These are phyloP conservation scores for Cladobotryum protrusum DNA, from an alignment of 2,329 filamentous ascomycete genomes.

Conservation along the genomic window DNA sequence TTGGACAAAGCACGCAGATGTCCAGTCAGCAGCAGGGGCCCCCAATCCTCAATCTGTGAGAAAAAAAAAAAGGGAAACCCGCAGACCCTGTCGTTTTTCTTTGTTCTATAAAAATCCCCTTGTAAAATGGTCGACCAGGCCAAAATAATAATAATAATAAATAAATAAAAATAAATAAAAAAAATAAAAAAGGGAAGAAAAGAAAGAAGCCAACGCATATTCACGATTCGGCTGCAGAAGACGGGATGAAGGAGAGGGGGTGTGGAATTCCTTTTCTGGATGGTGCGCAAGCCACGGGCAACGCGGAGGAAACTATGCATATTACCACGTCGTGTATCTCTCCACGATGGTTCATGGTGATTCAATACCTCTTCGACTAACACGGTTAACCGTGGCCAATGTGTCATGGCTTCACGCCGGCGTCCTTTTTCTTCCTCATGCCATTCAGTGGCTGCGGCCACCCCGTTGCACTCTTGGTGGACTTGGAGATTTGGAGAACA, in stretches of 20 bases:
- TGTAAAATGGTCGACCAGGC: too few species aligned
- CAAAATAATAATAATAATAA: background rate
- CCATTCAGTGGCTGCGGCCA: slow-evolving; percentile 4
- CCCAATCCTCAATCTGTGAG: too few species aligned
- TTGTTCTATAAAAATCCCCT: too few species aligned
- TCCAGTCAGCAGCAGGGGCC: too few species aligned
- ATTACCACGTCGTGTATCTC: background rate
- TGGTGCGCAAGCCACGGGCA: background rate
- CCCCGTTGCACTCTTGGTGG: slow-evolving; percentile 1
- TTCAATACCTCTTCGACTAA: too few species aligned
- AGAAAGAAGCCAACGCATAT: background rate
- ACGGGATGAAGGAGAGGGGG: background rate
- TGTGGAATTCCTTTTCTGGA: background rate
- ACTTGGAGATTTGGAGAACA: background rate
- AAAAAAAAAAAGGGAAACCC: too few species aligned
- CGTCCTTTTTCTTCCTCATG: background rate
- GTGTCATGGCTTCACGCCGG: slow-evolving; percentile 1
- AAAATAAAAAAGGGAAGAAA: background rate
- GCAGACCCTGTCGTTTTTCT: too few species aligned
- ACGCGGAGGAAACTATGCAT: background rate
- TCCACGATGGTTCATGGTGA: too few species aligned
- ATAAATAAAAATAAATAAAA: background rate
- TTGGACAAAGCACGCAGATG: too few species aligned
- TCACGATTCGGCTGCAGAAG: background rate
- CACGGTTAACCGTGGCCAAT: too few species aligned